Evolutionary conservation across 495 filamentous ascomycete species (phyloP).

Genomic region (Lichina pygmaea): DNA sequence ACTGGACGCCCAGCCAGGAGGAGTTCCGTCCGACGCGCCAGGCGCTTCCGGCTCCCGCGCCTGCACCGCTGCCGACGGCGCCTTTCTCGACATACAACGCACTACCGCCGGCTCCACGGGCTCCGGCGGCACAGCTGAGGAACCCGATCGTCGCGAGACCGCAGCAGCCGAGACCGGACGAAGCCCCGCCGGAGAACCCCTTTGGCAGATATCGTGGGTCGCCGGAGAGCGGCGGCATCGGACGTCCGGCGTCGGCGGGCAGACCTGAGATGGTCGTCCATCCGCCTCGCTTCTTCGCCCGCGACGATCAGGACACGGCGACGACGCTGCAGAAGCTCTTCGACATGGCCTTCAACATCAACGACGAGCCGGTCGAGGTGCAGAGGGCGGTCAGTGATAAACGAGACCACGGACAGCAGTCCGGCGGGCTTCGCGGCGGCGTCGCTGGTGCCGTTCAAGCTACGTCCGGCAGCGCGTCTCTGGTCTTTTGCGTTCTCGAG

Average conservation of each 20-base stretch:
- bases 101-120: slow-evolving; percentile 36
- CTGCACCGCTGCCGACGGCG: slow-evolving; percentile 10
- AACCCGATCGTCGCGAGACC: slow-evolving; percentile 22
- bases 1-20: slow-evolving; percentile 47
- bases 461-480: too few species aligned
- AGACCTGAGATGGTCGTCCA: slow-evolving; percentile 16
- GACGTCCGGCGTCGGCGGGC: slow-evolving; percentile 3
- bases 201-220: slow-evolving; percentile 11
- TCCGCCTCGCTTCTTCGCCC: slow-evolving; percentile 23
- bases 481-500: too few species aligned
- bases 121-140: slow-evolving; percentile 32
- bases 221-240: neutral
- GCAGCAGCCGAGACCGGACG: neutral
- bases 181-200: slow-evolving; percentile 8
- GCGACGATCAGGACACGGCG: slow-evolving; percentile 14
- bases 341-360: slow-evolving; percentile 18
- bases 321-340: slow-evolving; percentile 22
- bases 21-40: slow-evolving; percentile 15
- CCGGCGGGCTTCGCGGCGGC: too few species aligned
- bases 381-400: too few species aligned
- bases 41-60: slow-evolving; percentile 17
- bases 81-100: slow-evolving; percentile 30
- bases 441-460: too few species aligned
- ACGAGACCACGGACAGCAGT: too few species aligned
- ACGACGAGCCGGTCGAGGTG: slow-evolving; percentile 12